Percentiles rank a stretch among this genome's conserved stretches.
Evolutionary conservation across 2,329 filamentous ascomycete genomes (phyloP).

Genomic region (Pseudocercospora vitis): DNA sequence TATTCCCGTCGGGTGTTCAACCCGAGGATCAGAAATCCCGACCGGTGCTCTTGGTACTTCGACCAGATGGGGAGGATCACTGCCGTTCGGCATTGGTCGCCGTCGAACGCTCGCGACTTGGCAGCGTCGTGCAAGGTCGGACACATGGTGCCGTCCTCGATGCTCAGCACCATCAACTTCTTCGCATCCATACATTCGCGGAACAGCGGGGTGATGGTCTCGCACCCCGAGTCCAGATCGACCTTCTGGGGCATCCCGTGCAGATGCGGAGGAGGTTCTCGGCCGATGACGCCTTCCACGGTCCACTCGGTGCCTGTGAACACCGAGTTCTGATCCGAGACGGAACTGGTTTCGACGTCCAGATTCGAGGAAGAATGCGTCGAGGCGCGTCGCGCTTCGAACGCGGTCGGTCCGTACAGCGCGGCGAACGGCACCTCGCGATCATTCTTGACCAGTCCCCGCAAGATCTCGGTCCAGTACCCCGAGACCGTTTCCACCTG

Average conservation of each 20-base stretch:
- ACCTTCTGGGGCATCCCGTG: conserved; percentile 9
- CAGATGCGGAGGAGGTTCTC: background rate
- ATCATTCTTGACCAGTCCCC: conserved; percentile 13
- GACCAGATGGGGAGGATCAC: conserved; percentile 38
- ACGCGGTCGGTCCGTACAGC: conserved; percentile 9
- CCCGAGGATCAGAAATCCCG: conserved; percentile 31
- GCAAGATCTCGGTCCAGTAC: conserved; percentile 14
- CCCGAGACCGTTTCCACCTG: conserved; percentile 2
- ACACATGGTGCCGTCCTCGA: background rate
- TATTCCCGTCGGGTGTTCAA: conserved; percentile 40
- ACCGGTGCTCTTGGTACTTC: conserved; percentile 16
- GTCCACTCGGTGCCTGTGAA: conserved; percentile 10
- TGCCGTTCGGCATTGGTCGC: conserved; percentile 35
- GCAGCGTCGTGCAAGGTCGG: conserved; percentile 5
- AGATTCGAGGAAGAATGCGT: background rate
- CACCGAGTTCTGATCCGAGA: conserved; percentile 7
- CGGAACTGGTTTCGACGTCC: conserved; percentile 1
- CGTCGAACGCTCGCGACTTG: conserved; percentile 16
- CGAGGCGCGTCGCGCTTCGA: background rate
- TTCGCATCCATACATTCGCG: conserved; percentile 22
- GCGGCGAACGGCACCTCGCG: conserved; percentile 22
- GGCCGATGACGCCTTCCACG: conserved; percentile 12
- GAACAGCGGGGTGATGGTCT: conserved; percentile 9
- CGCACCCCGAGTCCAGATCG: conserved; percentile 5
- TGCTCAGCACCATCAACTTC: background rate